Percentiles rank a stretch among this genome's conserved stretches.
These are phyloP conservation scores for Whalleya microplaca DNA, from an alignment of 2,329 filamentous ascomycete genomes.

Conservation along the genomic window DNA sequence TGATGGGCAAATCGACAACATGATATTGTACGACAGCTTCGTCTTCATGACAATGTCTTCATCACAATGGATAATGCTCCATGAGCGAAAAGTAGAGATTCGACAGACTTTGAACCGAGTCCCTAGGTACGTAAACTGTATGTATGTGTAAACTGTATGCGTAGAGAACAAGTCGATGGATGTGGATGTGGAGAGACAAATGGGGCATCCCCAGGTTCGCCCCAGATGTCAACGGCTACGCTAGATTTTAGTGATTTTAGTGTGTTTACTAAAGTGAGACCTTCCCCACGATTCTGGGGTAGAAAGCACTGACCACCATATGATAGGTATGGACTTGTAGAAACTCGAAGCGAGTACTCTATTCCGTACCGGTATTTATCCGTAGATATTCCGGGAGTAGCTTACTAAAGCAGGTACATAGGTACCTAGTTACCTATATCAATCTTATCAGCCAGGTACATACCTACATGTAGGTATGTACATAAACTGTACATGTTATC, in stretches of 20 bases:
- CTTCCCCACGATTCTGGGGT: conserved; percentile 11
- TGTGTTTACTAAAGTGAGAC: neutral
- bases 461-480: no score
- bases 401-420: neutral
- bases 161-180: no score
- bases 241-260: neutral
- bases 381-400: conserved; percentile 9
- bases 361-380: no score
- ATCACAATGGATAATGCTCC: neutral
- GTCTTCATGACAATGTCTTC: neutral
- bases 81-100: conserved; percentile 3
- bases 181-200: neutral
- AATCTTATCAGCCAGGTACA: no score
- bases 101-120: neutral
- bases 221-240: neutral
- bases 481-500: no score
- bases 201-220: neutral
- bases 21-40: conserved; percentile 11
- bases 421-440: no score
- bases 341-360: no score
- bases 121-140: no score
- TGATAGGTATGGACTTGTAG: no score
- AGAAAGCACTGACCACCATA: neutral
- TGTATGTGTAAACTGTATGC: no score
- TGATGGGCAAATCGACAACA: conserved; percentile 3